Base-by-base conservation (phyloP, 257 asterid species). In the Salvia splendens region DNA sequence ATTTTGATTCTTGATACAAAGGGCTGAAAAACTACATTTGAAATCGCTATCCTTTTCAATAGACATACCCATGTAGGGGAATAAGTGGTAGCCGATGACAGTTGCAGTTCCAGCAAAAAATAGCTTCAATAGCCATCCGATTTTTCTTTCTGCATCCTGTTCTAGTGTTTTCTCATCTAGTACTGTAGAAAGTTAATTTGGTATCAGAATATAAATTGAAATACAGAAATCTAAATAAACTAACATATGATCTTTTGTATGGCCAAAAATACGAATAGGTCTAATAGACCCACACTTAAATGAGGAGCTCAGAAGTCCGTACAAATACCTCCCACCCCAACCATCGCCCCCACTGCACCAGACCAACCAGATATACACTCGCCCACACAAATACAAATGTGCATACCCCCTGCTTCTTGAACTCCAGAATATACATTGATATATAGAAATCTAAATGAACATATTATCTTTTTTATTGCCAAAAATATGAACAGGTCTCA, bases 61-160 rank as follows among this genome's bases (percentile, higher is more conserved):
- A 64, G 61, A 71, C 82, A 75, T 82, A 24, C 98, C 98, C 93
- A 93, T 69, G 79, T 93, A 93, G 1, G 99, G 97, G 59, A 93
- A 83, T 69, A 86, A 59, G 80, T 90, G 91, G 83, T 93, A 93
- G 50, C 84, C 97, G 67, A 88, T 82, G 42, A 74, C 15, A 46
- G 89, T 74, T 41, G 95, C 99, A 67, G 97, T 86, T 43, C 95
- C 94, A 67, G 89, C 91, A 75, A 93, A 90, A 32, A 90, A 51
- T 58, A 85, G 67, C 82, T 93, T 93, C 77, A 93, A 81, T 8
- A 90, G 42, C 97, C 93, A 91, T 61, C 99, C 99, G 20, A 93
- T 84, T 83, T 90, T 93, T 73, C 87, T 85, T 80, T 93, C 97
- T 45, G 97, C 96, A 40, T 93, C 96, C 79, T 88, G 81, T 72